These are phyloP conservation scores for Alopecurus myosuroides DNA, from an alignment of 176 grass and related monocot genomes.

Conservation along the genomic window DNA sequence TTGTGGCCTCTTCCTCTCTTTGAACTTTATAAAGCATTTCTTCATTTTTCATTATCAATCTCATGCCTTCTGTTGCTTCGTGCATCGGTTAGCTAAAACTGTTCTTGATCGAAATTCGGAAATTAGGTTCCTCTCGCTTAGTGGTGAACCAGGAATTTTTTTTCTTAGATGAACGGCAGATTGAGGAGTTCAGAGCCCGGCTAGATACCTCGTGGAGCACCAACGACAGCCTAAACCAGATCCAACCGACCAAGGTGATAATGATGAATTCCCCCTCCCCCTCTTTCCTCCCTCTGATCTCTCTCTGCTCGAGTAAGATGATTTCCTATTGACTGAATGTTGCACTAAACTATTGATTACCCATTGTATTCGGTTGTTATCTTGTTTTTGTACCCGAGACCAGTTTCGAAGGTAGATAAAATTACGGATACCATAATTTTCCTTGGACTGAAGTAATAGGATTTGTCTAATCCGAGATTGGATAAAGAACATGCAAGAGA, in stretches of 20 bases:
- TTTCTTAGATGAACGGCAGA: conserved; percentile 12
- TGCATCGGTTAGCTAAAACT: not conserved
- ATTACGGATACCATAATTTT: no score
- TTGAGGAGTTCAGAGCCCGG: conserved; percentile 34
- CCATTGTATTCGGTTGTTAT: not conserved
- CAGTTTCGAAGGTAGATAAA: not conserved
- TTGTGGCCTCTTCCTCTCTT: not conserved
- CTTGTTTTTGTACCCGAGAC: not conserved
- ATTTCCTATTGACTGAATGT: not conserved
- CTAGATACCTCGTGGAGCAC: conserved; percentile 20
- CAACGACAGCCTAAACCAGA: conserved; percentile 15
- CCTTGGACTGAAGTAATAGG: no score
- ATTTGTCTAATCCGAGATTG: no score
- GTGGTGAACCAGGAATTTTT: not conserved
- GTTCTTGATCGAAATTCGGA: not conserved
- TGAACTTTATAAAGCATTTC: not conserved
- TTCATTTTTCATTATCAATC: not conserved
- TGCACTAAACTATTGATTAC: no score
- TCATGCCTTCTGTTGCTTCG: not conserved
- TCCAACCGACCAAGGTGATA: conserved; percentile 19
- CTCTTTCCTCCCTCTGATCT: no score
- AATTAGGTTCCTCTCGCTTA: not conserved
- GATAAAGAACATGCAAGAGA: no score
- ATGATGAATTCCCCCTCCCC: no score
- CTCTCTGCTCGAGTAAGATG: no score